Base-by-base conservation (phyloP, 495 filamentous ascomycete species). In the Oleoguttula mirabilis region DNA sequence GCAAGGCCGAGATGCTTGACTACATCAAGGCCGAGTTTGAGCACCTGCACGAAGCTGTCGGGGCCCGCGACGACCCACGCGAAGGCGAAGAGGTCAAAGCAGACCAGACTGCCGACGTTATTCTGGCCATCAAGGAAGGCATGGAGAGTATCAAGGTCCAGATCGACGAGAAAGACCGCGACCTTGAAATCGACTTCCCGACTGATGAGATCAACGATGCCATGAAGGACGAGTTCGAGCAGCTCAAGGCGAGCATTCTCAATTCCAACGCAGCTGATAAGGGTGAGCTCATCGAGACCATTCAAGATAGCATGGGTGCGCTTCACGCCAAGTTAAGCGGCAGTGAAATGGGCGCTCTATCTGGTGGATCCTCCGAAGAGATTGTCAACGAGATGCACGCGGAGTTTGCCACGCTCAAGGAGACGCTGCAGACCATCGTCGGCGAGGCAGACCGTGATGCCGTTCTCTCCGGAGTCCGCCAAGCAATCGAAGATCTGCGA, bases 11-110 rank as follows among this genome's bases (percentile, higher is more conserved):
- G 48, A 63, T 80, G 39, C 65, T 80, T 15, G 76, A 79, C 21
- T 74, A 80, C 36, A 76, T 94, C 60, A 80, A 79, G 56, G 73
- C 77, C 33, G 80, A 90, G 55, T 75, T 88, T 36, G 81, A 86
- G 54, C 70, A 73, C n/a, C 68, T 65, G 12, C 50, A 59, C 48
- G 51, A 61, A 37, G 36, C 54, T 10, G 32, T 64, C 24, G 51
- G 32, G 17, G 24, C 21, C 5, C 38, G 33, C 12, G 45, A 42
- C 4, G 28, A 10, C 14, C 15, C 36, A 16, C 22, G 32, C n/a
- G 42, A 50, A 12, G 21, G 25, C 17, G 39, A 39, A 5, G 16
- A 19, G n/a, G 16, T 8, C 38, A 2, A 24, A 34, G 4, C 47
- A 45, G 23, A 33, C 16, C 48, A 59, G 22, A 52, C 53, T 21